These are phyloP conservation scores for Remersonia thermophila DNA, from an alignment of 2,329 filamentous ascomycete genomes.

Conservation along the genomic window DNA sequence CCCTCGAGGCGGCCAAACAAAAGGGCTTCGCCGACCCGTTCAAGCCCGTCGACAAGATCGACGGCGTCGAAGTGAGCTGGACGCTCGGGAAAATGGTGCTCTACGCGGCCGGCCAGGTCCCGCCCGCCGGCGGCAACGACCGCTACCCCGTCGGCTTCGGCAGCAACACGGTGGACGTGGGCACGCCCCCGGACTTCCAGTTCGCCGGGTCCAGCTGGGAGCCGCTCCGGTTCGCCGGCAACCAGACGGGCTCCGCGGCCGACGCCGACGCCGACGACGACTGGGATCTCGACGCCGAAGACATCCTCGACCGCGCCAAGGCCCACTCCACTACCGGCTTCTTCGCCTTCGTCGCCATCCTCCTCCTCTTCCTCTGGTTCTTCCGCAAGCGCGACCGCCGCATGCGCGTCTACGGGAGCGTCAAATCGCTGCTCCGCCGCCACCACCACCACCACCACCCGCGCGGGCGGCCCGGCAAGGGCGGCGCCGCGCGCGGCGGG, in stretches of 20 bases:
- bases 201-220: slow-evolving; percentile 53
- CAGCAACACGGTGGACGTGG: slow-evolving; percentile 50
- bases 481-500: slow-evolving; percentile 22
- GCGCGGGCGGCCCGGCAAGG: slow-evolving; percentile 32
- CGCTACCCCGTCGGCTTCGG: slow-evolving; percentile 79
- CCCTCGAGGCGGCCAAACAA: slow-evolving; percentile 54
- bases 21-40: slow-evolving; percentile 76
- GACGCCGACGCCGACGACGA: slow-evolving; percentile 37
- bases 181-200: slow-evolving; percentile 69
- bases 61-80: slow-evolving; percentile 89
- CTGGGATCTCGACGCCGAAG: slow-evolving; percentile 39
- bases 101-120: slow-evolving; percentile 82
- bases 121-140: slow-evolving; percentile 44
- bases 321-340: slow-evolving; percentile 61
- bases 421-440: slow-evolving; percentile 33
- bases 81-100: slow-evolving; percentile 93
- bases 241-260: slow-evolving; percentile 12
- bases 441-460: slow-evolving; percentile 29
- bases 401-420: slow-evolving; percentile 43
- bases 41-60: slow-evolving; percentile 84
- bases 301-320: slow-evolving; percentile 53
- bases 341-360: slow-evolving; percentile 62
- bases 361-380: slow-evolving; percentile 57
- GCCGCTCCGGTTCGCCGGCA: slow-evolving; percentile 13
- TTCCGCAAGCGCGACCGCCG: slow-evolving; percentile 71